A percentile compares a stretch with the other conserved stretches of the same genome.
Evolutionary conservation across 2,329 filamentous ascomycete species (phyloP).

Genomic region (Raffaelea ambrosiae): DNA sequence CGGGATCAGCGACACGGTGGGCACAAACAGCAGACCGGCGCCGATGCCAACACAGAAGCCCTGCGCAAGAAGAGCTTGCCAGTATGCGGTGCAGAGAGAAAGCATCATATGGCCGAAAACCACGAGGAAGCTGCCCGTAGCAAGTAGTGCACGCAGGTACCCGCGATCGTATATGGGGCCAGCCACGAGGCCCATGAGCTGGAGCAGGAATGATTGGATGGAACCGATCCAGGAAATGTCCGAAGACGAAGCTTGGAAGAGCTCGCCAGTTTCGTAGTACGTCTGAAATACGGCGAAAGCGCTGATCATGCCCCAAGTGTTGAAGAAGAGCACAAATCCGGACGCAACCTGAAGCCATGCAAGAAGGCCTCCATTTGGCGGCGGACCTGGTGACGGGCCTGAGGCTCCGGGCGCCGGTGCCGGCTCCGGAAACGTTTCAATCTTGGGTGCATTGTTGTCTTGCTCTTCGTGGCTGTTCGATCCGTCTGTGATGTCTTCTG

Average conservation of each 20-base stretch:
- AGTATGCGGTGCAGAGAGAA: conserved; percentile 27
- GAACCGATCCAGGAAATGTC: conserved; percentile 38
- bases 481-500: too few species aligned
- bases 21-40: conserved; percentile 28
- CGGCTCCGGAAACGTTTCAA: too few species aligned
- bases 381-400: too few species aligned
- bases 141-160: conserved; percentile 30
- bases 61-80: conserved; percentile 32
- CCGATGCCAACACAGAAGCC: conserved; percentile 34
- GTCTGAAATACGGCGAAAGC: conserved; percentile 47
- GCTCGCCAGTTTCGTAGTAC: conserved; percentile 33
- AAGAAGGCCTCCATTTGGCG: conserved; percentile 2
- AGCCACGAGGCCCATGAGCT: conserved; percentile 29
- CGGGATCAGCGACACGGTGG: conserved; percentile 28
- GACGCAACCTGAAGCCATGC: conserved; percentile 5
- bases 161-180: conserved; percentile 41
- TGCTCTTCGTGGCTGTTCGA: too few species aligned
- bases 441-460: too few species aligned
- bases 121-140: conserved; percentile 29
- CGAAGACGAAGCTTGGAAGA: conserved; percentile 21
- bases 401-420: too few species aligned
- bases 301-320: conserved; percentile 37
- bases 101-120: conserved; percentile 39
- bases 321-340: conserved; percentile 43
- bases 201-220: conserved; percentile 35